Base-by-base conservation (phyloP, 1,284 basidiomycete genomes). In the Apiotrichum siamense region DNA sequence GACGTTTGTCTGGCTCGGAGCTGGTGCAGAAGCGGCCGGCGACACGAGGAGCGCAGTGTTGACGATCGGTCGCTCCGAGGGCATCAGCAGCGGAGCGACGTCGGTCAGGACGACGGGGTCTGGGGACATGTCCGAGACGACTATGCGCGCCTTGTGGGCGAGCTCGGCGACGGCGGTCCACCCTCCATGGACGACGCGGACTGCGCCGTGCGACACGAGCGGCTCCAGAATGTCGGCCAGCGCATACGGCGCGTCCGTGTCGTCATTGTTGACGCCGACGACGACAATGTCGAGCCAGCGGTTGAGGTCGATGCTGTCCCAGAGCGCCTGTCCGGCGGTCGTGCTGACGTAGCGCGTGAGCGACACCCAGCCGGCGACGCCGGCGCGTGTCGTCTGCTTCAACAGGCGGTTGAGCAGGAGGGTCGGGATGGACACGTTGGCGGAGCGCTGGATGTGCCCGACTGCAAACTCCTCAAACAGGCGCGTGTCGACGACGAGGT, bases 361-460 rank as follows among this genome's bases (percentile, higher is more conserved):
- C 0, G 82, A 78, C 54, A 83, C 79, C 57, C 89, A 77, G 27
- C 79, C 50, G 1, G 50, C 36, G 12, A 49, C 39, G 21, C 57
- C 80, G 35, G 81, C 79, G 59, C 85, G 81, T 5, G 79, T 80
- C 32, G 78, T 79, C 21, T 79, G 80, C 32, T 85, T 86, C 48
- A 81, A 78, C 56, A 80, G 83, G n/a, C 88, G 83, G 70, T 88
- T 88, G 61, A 89, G 80, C 62, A 91, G 87, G 62, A 91, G 81
- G 23, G 86, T 85, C 0, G 88, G 88, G 49, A 92, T 86, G 33
- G 85, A 84, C 49, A 92, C 77, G 71, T 88, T 88, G 55, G 88
- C 80, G 64, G 84, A 85, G 58, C 81, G 75, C 39, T 76, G 70
- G 42, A 92, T 72, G 69, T 83, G 86, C 47, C 77, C 79, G 2